These are phyloP conservation scores for Pseudogymnoascus verrucosus DNA, from an alignment of 2,329 filamentous ascomycete species.

Conservation along the genomic window DNA sequence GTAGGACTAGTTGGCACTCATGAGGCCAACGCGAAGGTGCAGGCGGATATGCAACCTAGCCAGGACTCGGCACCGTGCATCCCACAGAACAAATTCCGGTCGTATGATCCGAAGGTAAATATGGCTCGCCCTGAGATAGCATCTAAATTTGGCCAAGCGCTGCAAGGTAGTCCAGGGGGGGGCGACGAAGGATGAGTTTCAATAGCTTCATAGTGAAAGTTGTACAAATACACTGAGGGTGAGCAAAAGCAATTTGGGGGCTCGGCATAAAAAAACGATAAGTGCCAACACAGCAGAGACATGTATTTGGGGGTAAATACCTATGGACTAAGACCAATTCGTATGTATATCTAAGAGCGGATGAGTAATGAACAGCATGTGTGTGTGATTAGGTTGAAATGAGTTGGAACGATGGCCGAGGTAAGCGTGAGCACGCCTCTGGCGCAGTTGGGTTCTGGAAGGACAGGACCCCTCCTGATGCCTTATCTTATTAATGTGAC, in stretches of 20 bases:
- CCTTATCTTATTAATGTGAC: background rate
- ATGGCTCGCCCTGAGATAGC: background rate
- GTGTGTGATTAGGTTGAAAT: constrained; percentile 7
- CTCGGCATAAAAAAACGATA: background rate
- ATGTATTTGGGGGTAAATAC: background rate
- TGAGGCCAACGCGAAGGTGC: constrained; percentile 6
- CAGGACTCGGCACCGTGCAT: constrained; percentile 8
- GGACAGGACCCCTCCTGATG: background rate
- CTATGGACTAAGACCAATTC: background rate
- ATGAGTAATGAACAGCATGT: background rate
- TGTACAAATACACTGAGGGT: background rate
- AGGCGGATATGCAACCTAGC: constrained; percentile 9
- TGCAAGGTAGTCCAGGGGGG: background rate
- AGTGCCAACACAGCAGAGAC: background rate
- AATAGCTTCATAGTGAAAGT: background rate
- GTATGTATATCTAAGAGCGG: background rate
- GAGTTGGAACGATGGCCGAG: background rate
- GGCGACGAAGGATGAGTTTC: background rate
- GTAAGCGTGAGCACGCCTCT: background rate
- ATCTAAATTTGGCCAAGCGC: constrained; percentile 6
- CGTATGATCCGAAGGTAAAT: constrained; percentile 1
- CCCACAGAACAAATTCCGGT: constrained; percentile 9
- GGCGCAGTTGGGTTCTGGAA: constrained; percentile 6
- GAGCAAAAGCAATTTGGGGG: constrained; percentile 3
- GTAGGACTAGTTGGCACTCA: constrained; percentile 5